A percentile compares a stretch with the other conserved stretches of the same genome.
These are phyloP conservation scores for Plasmodium vivax DNA, from an alignment of 169 alveolate genomes.

Conservation along the genomic window DNA sequence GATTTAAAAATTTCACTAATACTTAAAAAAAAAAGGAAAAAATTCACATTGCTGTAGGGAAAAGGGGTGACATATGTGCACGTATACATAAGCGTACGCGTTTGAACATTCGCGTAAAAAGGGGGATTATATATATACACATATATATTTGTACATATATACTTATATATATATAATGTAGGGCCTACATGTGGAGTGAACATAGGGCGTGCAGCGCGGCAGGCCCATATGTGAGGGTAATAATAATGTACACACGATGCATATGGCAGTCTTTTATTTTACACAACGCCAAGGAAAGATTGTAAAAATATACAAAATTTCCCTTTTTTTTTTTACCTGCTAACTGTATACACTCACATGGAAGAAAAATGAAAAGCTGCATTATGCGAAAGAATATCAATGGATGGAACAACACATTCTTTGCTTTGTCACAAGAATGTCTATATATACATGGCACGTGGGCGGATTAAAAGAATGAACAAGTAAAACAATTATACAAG, in stretches of 20 bases:
- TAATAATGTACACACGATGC: not conserved
- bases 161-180: not conserved
- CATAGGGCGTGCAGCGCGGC: not conserved
- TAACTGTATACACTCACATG: not conserved
- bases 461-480: slow-evolving; percentile 46
- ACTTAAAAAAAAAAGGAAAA: slow-evolving; percentile 27
- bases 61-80: not conserved
- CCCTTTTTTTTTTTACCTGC: not conserved
- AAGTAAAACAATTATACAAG: slow-evolving; percentile 1
- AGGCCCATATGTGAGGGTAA: not conserved
- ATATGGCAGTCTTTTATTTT: not conserved
- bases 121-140: too few relatives aligned
- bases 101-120: not conserved
- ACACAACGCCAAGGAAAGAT: slow-evolving; percentile 3
- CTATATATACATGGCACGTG: slow-evolving; percentile 9
- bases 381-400: slow-evolving; percentile 9
- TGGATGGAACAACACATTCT: slow-evolving; percentile 25
- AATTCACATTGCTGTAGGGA: not conserved
- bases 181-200: not conserved
- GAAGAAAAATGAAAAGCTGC: not conserved
- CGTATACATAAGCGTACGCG: not conserved
- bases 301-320: slow-evolving; percentile 6
- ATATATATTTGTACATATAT: too few relatives aligned
- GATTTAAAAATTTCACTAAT: slow-evolving; percentile 13
- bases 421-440: slow-evolving; percentile 10